A percentile compares a stretch with the other conserved stretches of the same genome.
Conservation (phyloP, 179 eudicot species). For the Nepenthes alata region DNA sequence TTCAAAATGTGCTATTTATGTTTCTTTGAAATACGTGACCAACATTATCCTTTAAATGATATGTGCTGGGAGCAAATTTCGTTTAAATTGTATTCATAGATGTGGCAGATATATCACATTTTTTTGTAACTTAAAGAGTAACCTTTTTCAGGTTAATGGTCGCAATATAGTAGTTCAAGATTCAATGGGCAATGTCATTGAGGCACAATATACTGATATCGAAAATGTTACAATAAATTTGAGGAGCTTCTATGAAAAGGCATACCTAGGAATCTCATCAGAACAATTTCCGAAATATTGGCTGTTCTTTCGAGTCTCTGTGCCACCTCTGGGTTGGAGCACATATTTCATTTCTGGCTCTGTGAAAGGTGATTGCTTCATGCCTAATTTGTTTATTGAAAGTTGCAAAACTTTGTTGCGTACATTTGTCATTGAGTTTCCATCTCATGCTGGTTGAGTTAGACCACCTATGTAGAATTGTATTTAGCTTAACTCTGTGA, state of each 20-base stretch:
- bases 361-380: slow-evolving; percentile 27
- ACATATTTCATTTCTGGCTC: slow-evolving; percentile 50
- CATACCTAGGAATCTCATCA: slow-evolving; percentile 55
- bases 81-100: background rate
- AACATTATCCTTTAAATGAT: too few relatives aligned
- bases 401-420: background rate
- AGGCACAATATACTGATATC: slow-evolving; percentile 47
- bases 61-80: too few relatives aligned
- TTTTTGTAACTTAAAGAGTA: background rate
- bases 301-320: slow-evolving; percentile 57
- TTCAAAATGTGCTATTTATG: background rate
- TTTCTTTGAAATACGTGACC: background rate
- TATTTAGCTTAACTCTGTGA: background rate
- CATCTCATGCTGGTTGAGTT: background rate
- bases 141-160: slow-evolving; percentile 46
- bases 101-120: background rate
- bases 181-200: slow-evolving; percentile 36
- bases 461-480: background rate
- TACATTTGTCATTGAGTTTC: background rate
- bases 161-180: slow-evolving; percentile 49
- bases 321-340: slow-evolving; percentile 75
- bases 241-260: slow-evolving; percentile 49
- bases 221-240: slow-evolving; percentile 48
- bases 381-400: background rate
- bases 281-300: slow-evolving; percentile 52